Conservation (phyloP, 352 stramenopile genomes). For the Phytophthora agathidicida region DNA sequence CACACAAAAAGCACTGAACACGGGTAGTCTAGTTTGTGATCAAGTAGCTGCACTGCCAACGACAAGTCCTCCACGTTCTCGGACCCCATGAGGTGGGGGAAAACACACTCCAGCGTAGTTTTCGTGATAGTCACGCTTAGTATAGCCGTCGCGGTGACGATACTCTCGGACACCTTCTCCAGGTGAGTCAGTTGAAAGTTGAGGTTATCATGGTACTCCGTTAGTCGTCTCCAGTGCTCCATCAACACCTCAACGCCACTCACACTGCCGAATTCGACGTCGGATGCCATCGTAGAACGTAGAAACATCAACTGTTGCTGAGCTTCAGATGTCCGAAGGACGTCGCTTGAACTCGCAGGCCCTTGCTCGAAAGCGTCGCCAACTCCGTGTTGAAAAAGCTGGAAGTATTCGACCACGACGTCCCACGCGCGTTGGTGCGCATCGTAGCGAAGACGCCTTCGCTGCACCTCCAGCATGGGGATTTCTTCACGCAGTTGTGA, state of each 20-base stretch:
- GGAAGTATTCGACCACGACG: constrained; percentile 44
- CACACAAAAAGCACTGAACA: constrained; percentile 42
- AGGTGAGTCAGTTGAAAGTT: constrained; percentile 43
- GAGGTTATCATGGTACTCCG: constrained; percentile 41
- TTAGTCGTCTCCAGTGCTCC: constrained; percentile 47
- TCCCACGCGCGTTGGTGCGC: constrained; percentile 30
- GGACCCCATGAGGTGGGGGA: constrained; percentile 41
- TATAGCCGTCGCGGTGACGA: constrained; percentile 28
- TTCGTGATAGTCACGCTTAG: constrained; percentile 42
- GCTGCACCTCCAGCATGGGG: constrained; percentile 34
- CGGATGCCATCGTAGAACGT: constrained; percentile 35
- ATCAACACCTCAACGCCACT: constrained; percentile 33
- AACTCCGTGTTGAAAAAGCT: constrained; percentile 39
- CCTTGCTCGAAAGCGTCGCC: constrained; percentile 15
- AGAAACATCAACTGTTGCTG: constrained; percentile 55
- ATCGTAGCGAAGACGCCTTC: constrained; percentile 32
- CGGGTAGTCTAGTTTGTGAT: constrained; percentile 36
- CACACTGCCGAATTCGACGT: constrained; percentile 40
- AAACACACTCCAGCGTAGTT: constrained; percentile 38
- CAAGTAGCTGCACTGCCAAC: constrained; percentile 35
- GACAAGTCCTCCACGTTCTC: constrained; percentile 38
- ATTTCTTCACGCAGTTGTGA: constrained; percentile 45
- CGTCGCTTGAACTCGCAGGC: constrained; percentile 8
- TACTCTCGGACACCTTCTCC: constrained; percentile 34
- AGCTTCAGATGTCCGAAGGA: constrained; percentile 24